phyloP scores from a whole-genome alignment of 139 green algal species.

The Chlamydomonas schloesseri region DNA sequence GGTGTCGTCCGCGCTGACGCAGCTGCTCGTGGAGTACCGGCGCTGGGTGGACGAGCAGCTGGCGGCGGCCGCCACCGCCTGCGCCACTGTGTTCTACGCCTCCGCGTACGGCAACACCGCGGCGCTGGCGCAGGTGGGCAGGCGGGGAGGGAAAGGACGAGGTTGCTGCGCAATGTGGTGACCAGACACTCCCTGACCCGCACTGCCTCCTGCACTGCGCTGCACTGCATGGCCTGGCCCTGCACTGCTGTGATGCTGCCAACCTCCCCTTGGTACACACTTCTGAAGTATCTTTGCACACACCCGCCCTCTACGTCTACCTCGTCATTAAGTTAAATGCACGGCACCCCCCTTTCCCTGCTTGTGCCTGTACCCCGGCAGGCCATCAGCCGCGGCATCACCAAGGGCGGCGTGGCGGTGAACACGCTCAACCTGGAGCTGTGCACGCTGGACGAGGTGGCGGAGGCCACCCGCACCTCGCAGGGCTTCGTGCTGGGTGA shows the following conservation, averaged over 20 bases:
- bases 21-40: slow-evolving; percentile 21
- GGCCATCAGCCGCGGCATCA: slow-evolving; percentile 85
- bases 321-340: too few species aligned
- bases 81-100: slow-evolving; percentile 92
- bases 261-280: too few species aligned
- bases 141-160: too few species aligned
- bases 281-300: too few species aligned
- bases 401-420: slow-evolving; percentile 89
- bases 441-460: slow-evolving; percentile 76
- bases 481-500: slow-evolving; percentile 91
- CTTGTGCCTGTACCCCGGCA: too few species aligned
- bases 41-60: slow-evolving; percentile 52
- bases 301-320: too few species aligned
- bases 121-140: slow-evolving; percentile 85
- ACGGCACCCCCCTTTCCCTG: too few species aligned
- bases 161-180: too few species aligned
- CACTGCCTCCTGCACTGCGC: too few species aligned
- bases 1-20: slow-evolving; percentile 61
- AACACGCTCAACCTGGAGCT: slow-evolving; percentile 95
- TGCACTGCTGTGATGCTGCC: too few species aligned
- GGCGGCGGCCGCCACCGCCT: slow-evolving; percentile 38
- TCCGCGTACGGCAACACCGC: slow-evolving; percentile 97
- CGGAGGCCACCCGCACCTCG: slow-evolving; percentile 63
- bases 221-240: too few species aligned
- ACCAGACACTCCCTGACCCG: too few species aligned